These are phyloP conservation scores for Conidiobolus incongruus DNA, from an alignment of 371 early-diverging fungal species.

Conservation along the genomic window DNA sequence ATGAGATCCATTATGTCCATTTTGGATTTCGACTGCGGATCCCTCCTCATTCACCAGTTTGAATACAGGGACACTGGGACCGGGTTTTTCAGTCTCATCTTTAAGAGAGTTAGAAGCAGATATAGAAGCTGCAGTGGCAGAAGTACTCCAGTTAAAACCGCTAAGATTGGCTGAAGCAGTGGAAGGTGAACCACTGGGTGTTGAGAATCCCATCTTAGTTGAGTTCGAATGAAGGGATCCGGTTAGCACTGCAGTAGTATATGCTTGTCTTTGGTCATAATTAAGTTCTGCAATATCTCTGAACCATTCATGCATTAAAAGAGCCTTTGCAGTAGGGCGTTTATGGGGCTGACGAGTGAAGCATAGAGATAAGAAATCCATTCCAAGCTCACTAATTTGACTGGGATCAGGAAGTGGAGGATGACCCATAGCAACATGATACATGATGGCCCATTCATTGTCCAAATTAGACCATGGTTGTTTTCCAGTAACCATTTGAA, in stretches of 20 bases:
- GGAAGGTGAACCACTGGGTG: background rate
- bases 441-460: slow-evolving; percentile 87
- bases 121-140: too few relatives aligned
- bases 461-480: slow-evolving; percentile 84
- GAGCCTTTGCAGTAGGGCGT: slow-evolving; percentile 52
- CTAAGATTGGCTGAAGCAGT: background rate
- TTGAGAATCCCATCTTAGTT: background rate
- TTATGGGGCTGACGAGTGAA: slow-evolving; percentile 46
- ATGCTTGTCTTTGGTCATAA: background rate
- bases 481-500: slow-evolving; percentile 84
- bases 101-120: too few relatives aligned
- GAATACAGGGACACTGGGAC: too few relatives aligned
- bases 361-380: slow-evolving; percentile 55
- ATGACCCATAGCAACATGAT: slow-evolving; percentile 48
- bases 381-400: slow-evolving; percentile 31
- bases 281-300: slow-evolving; percentile 10
- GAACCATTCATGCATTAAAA: slow-evolving; percentile 58
- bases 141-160: background rate
- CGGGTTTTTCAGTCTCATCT: too few relatives aligned
- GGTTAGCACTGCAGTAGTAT: background rate
- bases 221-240: background rate
- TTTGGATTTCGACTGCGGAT: too few relatives aligned
- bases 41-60: too few relatives aligned
- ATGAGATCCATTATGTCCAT: too few relatives aligned
- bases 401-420: slow-evolving; percentile 44